Evolutionary conservation across 1,284 basidiomycete species (phyloP), one percentile per base, ranked within the genome.

Genomic region (Trametes hirsuta): DNA sequence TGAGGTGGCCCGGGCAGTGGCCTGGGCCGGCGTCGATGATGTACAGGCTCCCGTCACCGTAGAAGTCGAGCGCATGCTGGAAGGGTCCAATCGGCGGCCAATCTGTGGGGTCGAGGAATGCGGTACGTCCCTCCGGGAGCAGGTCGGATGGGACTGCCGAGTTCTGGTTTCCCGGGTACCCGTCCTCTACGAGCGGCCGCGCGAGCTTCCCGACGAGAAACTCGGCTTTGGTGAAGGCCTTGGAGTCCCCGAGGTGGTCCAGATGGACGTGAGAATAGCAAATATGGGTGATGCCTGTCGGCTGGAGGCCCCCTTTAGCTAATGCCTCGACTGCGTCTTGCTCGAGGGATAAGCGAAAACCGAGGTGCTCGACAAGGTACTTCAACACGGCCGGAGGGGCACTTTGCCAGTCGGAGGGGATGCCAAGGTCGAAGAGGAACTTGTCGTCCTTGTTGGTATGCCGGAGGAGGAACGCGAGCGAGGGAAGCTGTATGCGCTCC

Each of bases 41-140:
- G 67, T 84, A 84, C 40, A 85, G 62, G 60, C 79, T 82, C 1
- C 84, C 85, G 63, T 88, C 86, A 8, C 77, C 79, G 66, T 79
- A 84, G 62, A 78, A 80, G 72, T 88, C 84, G 30, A 80, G 66
- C 5, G 80, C 79, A 45, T 72, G 76, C 9, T 80, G 78, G 69
- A 85, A 87, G 1, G 82, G 80, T 0, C 82, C 84, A 34, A 85
- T 44, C 39, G 62, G 35, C 8, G 51, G 39, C 63, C 59, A 63
- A 6, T 30, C 45, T 4, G 44, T 30, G 18, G 61, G 53, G 36
- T 61, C 53, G 53, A 69, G 53, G 65, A 72, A 79, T 30, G 66
- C 58, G 1, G 79, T 81, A 56, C 83, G 80, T 4, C 71, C 78
- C 0, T 64, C 42, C 0, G 83, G 83, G 22, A 84, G 71, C 14